A percentile compares a stretch with the other conserved stretches of the same genome.
phyloP scores from a whole-genome alignment of 1,284 basidiomycete species.

The Peniophora sp. region DNA sequence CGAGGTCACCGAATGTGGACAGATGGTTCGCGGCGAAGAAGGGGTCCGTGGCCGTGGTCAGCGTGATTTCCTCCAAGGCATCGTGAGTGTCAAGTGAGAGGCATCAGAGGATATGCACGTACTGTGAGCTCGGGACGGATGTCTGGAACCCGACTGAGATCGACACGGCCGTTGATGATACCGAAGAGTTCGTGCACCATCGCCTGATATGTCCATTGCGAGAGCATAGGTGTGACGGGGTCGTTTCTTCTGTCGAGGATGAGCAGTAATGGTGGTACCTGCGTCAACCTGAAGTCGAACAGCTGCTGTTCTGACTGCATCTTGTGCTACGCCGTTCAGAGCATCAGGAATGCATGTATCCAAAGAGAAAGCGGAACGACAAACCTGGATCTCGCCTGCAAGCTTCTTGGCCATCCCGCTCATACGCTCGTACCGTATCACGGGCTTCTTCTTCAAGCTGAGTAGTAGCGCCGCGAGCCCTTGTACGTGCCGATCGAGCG shows the following conservation, averaged over 20 bases:
- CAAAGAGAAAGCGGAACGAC: constrained; percentile 18
- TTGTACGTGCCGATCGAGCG: constrained; percentile 73
- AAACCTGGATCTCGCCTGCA: constrained; percentile 77
- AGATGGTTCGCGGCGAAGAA: constrained; percentile 93
- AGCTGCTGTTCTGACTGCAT: constrained; percentile 65
- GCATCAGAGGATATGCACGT: constrained; percentile 20
- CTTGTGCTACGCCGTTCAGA: constrained; percentile 42
- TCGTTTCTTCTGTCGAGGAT: constrained; percentile 92
- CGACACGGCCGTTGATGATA: constrained; percentile 91
- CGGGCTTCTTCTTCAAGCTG: constrained; percentile 92
- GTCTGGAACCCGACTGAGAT: constrained; percentile 79
- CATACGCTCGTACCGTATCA: constrained; percentile 94
- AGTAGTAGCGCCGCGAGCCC: constrained; percentile 86
- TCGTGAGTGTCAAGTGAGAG: background rate
- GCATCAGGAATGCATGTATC: background rate
- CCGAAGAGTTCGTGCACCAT: constrained; percentile 98
- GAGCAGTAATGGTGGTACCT: constrained; percentile 67
- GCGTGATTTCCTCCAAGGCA: constrained; percentile 76
- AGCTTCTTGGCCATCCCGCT: constrained; percentile 87
- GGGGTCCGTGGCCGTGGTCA: constrained; percentile 87
- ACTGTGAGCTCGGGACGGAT: constrained; percentile 83
- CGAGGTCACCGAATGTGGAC: constrained; percentile 95
- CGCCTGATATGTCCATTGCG: constrained; percentile 99
- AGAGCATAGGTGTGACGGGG: constrained; percentile 94
- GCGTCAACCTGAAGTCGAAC: constrained; percentile 73